These are phyloP conservation scores for Dalbergia cochinchinensis DNA, from an alignment of 306 rosid species.

Conservation along the genomic window DNA sequence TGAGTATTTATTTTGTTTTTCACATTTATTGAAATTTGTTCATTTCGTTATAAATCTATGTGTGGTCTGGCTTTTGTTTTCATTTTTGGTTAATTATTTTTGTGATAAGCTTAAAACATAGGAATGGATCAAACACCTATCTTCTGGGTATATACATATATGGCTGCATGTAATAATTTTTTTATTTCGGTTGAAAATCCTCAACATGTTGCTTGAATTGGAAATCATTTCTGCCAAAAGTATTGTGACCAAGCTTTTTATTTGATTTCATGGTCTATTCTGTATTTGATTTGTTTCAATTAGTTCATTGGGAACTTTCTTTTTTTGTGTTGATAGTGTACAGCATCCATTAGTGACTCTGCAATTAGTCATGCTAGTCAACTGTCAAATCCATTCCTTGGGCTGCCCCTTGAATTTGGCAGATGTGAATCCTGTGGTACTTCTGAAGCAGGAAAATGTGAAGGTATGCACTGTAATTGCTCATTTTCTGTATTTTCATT, in stretches of 20 bases:
- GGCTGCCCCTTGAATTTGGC: conserved; percentile 90
- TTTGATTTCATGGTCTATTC: not conserved
- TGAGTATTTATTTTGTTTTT: conserved; percentile 17
- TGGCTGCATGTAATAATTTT: conserved; percentile 1
- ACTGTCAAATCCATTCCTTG: conserved; percentile 91
- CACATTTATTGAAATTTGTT: conserved; percentile 23
- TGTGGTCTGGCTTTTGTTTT: not conserved
- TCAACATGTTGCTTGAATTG: not conserved
- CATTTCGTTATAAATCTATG: not conserved
- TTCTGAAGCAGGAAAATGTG: conserved; percentile 84
- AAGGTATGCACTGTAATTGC: conserved; percentile 61
- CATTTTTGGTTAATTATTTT: not conserved
- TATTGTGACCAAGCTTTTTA: conserved; percentile 16
- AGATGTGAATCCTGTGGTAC: conserved; percentile 96
- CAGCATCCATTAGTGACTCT: conserved; percentile 79
- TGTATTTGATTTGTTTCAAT: conserved; percentile 21
- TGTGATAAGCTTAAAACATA: not conserved
- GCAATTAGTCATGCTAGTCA: conserved; percentile 87
- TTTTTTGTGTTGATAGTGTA: conserved; percentile 63
- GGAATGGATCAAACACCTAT: conserved; percentile 9
- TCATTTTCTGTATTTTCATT: conserved; percentile 29
- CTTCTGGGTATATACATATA: conserved; percentile 1
- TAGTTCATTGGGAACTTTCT: conserved; percentile 32
- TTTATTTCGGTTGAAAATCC: conserved; percentile 2
- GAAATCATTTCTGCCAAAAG: conserved; percentile 6